A percentile compares a stretch with the other conserved stretches of the same genome.
Conservation (phyloP, 495 filamentous ascomycete species). For the Niebla homalea region DNA sequence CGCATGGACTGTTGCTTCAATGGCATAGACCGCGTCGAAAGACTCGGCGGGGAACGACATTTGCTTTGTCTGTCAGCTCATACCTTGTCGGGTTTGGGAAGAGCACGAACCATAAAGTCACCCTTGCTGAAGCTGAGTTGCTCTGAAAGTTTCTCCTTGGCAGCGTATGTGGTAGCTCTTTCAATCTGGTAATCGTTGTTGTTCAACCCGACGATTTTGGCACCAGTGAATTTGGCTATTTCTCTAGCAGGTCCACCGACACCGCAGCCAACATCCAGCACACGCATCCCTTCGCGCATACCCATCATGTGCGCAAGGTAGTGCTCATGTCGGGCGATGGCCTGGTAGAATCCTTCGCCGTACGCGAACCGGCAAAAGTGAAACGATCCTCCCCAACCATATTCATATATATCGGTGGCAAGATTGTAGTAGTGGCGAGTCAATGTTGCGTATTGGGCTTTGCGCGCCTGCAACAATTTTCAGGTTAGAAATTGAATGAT, state of each 20-base stretch:
- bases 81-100: too few species aligned
- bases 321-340: constrained; percentile 95
- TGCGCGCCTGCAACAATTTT: constrained; percentile 45
- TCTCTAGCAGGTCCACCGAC: constrained; percentile 95
- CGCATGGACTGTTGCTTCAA: constrained; percentile 94
- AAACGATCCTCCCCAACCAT: constrained; percentile 90
- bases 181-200: constrained; percentile 99
- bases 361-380: constrained; percentile 95
- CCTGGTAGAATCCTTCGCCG: constrained; percentile 80
- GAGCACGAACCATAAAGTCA: constrained; percentile 72
- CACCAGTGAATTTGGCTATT: constrained; percentile 88
- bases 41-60: constrained; percentile 87
- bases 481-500: neutral
- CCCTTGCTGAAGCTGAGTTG: constrained; percentile 88
- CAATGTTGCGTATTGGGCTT: constrained; percentile 83
- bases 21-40: constrained; percentile 96
- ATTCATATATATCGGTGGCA: constrained; percentile 93
- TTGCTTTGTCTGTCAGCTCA: constrained; percentile 42
- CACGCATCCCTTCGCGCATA: constrained; percentile 73
- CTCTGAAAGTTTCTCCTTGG: constrained; percentile 63
- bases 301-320: constrained; percentile 88
- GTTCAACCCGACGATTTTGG: constrained; percentile 84
- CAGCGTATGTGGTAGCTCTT: constrained; percentile 75
- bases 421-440: constrained; percentile 99
- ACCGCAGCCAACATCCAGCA: constrained; percentile 94